Conservation (phyloP, 2,329 filamentous ascomycete species). For the Colletotrichum nymphaeae region DNA sequence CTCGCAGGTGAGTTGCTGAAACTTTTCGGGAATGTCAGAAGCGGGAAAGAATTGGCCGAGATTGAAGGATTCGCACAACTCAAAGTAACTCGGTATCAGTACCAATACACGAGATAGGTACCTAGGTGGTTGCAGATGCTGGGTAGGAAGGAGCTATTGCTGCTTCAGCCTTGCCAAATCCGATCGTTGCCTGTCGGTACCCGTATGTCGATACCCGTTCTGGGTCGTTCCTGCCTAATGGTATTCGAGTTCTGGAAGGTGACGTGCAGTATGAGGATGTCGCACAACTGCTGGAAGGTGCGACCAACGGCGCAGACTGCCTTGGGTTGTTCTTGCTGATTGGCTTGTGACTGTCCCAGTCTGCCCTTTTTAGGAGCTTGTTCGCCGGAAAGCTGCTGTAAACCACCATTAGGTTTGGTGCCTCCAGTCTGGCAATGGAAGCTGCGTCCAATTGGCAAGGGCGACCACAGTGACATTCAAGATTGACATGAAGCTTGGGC, state of each 20-base stretch:
- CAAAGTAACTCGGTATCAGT: too few species aligned
- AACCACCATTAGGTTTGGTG: too few species aligned
- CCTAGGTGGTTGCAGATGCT: background rate
- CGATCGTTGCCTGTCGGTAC: slow-evolving; percentile 3
- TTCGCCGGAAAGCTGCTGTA: too few species aligned
- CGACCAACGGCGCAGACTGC: background rate
- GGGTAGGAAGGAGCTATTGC: background rate
- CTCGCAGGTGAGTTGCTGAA: background rate
- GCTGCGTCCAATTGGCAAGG: too few species aligned
- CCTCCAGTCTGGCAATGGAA: too few species aligned
- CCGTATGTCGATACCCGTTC: background rate
- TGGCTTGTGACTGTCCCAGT: background rate
- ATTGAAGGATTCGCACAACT: background rate
- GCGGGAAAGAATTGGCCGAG: background rate
- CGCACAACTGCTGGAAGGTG: background rate
- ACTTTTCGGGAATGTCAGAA: background rate
- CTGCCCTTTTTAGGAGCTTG: background rate
- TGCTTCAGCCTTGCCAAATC: slow-evolving; percentile 6
- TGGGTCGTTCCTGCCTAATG: background rate
- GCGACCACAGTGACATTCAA: background rate
- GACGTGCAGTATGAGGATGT: background rate
- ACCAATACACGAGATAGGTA: background rate
- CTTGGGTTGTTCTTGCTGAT: background rate
- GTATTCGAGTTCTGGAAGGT: background rate
- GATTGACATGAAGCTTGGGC: background rate